Base-by-base conservation (phyloP, 2,329 filamentous ascomycete species). In the Coccinonectria pachysandricola region DNA sequence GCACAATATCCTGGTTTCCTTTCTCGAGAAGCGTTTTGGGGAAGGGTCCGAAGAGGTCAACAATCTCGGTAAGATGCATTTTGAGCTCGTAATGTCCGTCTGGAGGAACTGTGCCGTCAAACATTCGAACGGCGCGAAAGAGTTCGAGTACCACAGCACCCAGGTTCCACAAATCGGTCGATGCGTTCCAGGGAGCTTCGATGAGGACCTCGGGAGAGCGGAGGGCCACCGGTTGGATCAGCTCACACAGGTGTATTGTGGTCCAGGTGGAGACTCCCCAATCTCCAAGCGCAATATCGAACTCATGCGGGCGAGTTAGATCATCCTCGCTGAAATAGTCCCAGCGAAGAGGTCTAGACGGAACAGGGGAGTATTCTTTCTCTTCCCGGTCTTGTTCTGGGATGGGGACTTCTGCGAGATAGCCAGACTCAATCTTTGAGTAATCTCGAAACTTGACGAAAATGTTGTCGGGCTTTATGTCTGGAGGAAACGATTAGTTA, bases 201-300 rank as follows among this genome's bases (percentile, higher is more conserved):
- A 48, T 35, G 3, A 46, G 26, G 5, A 46, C 44, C 26, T 48
- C 43, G 1, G 43, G 44, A 3, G 43, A 31, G 8, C 37, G 37
- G 4, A 48, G 37, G 3, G 32, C 34, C 1, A 39, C 28, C 0
- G 43, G 39, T 21, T 47, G 40, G 12, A 48, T 47, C 4, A 19
- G 15, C 11, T 46, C 32, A 4, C 19, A 28, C 3, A 47, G 32
- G 17, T 43, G 42, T 4, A 30, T 32, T 8, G 32, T 26, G 2
- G 16, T 26, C 43, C 37, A 46, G 26, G 36, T 39, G 1, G 43
- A 31, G 8, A 40, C 34, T 3, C 40, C 38, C 38, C 32, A 43
- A 12, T 43, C 38, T 3, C 38, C 40, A 2, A 43, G 18, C 2
- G 32, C 32, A 15, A 36, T 26, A 14, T 38, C 30, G 4, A 35